Evolutionary conservation across 1,284 basidiomycete genomes (phyloP), one percentile per base, ranked within the genome.

Genomic region (Apiotrichum domesticum): DNA sequence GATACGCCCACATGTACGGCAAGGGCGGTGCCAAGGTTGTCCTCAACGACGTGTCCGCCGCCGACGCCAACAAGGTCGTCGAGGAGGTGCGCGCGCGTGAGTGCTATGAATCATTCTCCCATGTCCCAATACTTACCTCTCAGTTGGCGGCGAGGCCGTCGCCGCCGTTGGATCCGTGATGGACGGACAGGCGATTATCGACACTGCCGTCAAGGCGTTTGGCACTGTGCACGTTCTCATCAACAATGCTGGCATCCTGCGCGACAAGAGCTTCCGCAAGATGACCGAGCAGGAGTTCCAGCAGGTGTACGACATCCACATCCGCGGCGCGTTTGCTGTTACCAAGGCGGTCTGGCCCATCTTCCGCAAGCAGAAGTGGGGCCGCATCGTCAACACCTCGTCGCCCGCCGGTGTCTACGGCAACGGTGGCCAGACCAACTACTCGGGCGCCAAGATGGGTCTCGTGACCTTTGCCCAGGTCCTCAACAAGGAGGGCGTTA

Each of bases 211-310:
- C 41, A 85, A 94, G 68, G 83, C 85, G 35, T 98, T 93, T 76
- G 94, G 94, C 1, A 80, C 80, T 1, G 82, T 96, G 81, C 64
- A 90, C 87, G 73, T 84, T 61, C 83, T 95, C 50, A 87, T 98
- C 71, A 98, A 98, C 81, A 99, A 98, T 79, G 96, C 96, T 49
- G 95, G 96, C 51, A 92, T 98, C 63, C 79, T 98, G 48, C 84
- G 93, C 88, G 81, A 82, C 73, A 81, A 80, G 71, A 75, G 79
- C 39, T 90, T 94, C 81, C 91, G 88, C 80, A 94, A 92, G 77
- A 92, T 95, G 88, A 80, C 87, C 3, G 90, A 93, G 73, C 62
- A 77, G 69, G 90, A 94, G 66, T 94, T 87, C 82, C 90, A 95
- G 69, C 84, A 87, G 62, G 82, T 98, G 60, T 82, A 85, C 55